Conservation (phyloP, 352 stramenopile genomes). For the Phytophthora vignae region DNA sequence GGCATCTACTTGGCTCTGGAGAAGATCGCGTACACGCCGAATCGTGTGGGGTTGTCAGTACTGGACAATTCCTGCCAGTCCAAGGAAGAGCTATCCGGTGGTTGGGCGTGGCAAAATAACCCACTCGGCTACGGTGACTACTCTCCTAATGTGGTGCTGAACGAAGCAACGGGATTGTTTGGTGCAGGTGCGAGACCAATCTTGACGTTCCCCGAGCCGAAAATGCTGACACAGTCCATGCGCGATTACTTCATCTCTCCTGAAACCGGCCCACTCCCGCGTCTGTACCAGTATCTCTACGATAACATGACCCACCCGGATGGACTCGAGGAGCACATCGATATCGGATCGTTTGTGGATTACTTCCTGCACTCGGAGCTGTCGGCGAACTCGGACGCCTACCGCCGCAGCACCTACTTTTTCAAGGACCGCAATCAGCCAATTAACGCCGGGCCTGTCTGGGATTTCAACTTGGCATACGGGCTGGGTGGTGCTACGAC, state of each 20-base stretch:
- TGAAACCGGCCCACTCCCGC: slow-evolving; percentile 56
- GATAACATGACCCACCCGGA: slow-evolving; percentile 70
- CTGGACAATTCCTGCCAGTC: slow-evolving; percentile 42
- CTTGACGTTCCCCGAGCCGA: slow-evolving; percentile 50
- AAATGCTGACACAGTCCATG: slow-evolving; percentile 64
- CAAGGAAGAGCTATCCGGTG: slow-evolving; percentile 54
- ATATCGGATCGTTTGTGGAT: slow-evolving; percentile 76
- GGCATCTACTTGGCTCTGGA: slow-evolving; percentile 73
- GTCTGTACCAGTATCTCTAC: slow-evolving; percentile 67
- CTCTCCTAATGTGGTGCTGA: slow-evolving; percentile 66
- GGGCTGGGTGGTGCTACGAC: slow-evolving; percentile 46
- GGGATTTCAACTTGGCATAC: slow-evolving; percentile 80
- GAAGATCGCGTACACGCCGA: slow-evolving; percentile 67
- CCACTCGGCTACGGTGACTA: slow-evolving; percentile 59
- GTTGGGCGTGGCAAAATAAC: slow-evolving; percentile 76
- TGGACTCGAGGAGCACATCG: slow-evolving; percentile 57
- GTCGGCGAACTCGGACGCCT: slow-evolving; percentile 68
- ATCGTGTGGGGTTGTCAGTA: slow-evolving; percentile 53
- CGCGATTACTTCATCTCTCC: slow-evolving; percentile 67
- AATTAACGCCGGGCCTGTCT: slow-evolving; percentile 74
- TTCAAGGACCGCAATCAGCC: slow-evolving; percentile 73
- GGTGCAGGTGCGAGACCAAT: slow-evolving; percentile 59
- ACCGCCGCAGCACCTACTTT: slow-evolving; percentile 70
- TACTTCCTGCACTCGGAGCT: slow-evolving; percentile 79
- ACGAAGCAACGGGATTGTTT: slow-evolving; percentile 69